Evolutionary conservation across 2,329 filamentous ascomycete genomes (phyloP), one percentile per base, ranked within the genome.

Genomic region (Cladorrhinum sp.): DNA sequence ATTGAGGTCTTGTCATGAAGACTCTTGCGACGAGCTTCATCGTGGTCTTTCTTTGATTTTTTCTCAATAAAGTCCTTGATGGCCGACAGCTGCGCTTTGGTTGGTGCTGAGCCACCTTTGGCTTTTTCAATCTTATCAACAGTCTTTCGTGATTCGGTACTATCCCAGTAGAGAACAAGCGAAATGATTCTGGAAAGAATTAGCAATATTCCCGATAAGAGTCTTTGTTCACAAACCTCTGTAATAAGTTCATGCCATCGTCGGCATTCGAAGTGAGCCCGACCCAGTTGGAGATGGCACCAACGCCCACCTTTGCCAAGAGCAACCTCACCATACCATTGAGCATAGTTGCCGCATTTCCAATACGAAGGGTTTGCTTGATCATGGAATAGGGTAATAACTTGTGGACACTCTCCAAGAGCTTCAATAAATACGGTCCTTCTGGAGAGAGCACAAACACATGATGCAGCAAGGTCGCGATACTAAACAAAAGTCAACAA

Each of bases 281-380:
- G 10, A 93, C 81, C 88, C 88, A 93, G 71, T 92, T 93, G 3
- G 90, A 91, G 55, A 93, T 75, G 7, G 85, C 85, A 1, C 85
- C 86, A 3, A 93, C 79, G 65, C 88, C 90, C 59, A 92, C 77
- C 74, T 95, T 95, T n/a, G 90, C 86, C 13, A 95, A 79, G 16
- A 93, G 79, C 16, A 93, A 76, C 57, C 80, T 83, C 71, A 90
- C 81, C 81, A 93, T 87, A 60, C 82, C 90, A 68, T 83, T 89
- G 59, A 93, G 87, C 90, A 95, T 93, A 20, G 86, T 89, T 1
- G 90, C 90, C 0, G 90, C 90, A 70, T 93, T 95, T 5, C 90
- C 88, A 13, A 93, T 81, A 45, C 85, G 84, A 3, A 95, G 76
- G 0, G 89, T 91, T 71, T 93, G 89, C 62, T 86, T 82, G 55